Base-by-base conservation (phyloP, 2,329 filamentous ascomycete species). In the Fusarium pseudograminearum region DNA sequence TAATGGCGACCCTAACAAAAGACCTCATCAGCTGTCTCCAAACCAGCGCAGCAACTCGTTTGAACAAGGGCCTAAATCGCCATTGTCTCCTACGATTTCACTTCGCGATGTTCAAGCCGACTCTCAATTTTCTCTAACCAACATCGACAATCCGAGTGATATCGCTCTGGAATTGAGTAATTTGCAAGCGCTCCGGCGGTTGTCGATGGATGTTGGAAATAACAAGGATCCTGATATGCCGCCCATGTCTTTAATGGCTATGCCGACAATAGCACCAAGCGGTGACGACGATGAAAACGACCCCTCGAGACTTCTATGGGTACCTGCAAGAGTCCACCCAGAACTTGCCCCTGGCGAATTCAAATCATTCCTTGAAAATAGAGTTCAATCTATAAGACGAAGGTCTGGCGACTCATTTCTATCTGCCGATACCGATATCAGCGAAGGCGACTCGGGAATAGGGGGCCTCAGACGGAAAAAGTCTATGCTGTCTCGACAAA, bases 291-390 rank as follows among this genome's bases (percentile, higher is more conserved):
- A 97, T 74, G 94, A 97, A 77, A 91, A 94, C 73, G 95, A 98
- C 77, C 89, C 93, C 10, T 94, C 94, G 4, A 88, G 94, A 67
- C 82, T 98, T 62, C 92, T 98, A 71, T 99, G 96, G 96, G 96
- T 99, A 8, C 96, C 96, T 7, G 96, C 96, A 26, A 89, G 94
- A 61, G 87, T 99, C 30, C 96, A 99, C 75, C 96, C 96, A 1
- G 96, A 99, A 80, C 84, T 99, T 50, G 96, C 96, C 4, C 96
- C 96, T 2, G 94, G 92, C 76, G 96, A 98, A 73, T 99, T 98
- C 84, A 98, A 97, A 80, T 95, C 91, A 2, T 99, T 98, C 73
- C 87, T 99, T 4, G 95, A 99, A 76, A 97, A 94, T 67, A 90
- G 94, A 76, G 93, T 98, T 15, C 92, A 97, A 73, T 91, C 93